Base-by-base conservation (phyloP, 176 grass and related monocot genomes). In the Paspalum vaginatum region DNA sequence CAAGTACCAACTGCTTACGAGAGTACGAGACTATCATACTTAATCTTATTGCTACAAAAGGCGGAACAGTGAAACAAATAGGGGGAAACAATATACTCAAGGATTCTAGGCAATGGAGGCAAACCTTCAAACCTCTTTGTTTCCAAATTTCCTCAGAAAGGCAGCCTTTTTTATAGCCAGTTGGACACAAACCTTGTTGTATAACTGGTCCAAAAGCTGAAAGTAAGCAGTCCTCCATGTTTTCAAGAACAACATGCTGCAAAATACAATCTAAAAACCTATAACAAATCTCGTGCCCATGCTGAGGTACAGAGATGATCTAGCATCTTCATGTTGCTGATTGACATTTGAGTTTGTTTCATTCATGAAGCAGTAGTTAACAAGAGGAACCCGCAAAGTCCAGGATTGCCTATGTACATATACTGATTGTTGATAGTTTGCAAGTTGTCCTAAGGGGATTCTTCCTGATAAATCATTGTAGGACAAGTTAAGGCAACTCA, bases 381-480 rank as follows among this genome's bases (percentile, higher is more conserved):
- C 38, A 12, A 87, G 72, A 44, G 85, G 85, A 45, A 39, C 18
- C 79, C 79, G n/a, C 85, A 82, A 24, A 82, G 79, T 6, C 60
- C 17, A 0, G 52, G 72, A 49, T 87, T 82, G n/a, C 85, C 79
- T 0, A 79, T 65, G 12, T 79, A 65, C 44, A 51, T 51, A 10
- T 72, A 72, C 8, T 10, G 57, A 48, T 63, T 6, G 44, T 79
- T 73, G 76, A 85, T 16, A 22, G 83, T 73, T 12, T 79, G 83
- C 7, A 85, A 58, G 83, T 62, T 49, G 56, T 47, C 75, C 56
- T 0, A 39, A 54, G 16, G 87, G 91, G 48, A 85, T 84, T n/a
- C 9, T 59, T 63, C 91, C 91, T 41, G 66, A 68, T 9, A 94
- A 61, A 43, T 77, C 37, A 38, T 91, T 94, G n/a, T 84, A 65